phyloP scores from a whole-genome alignment of 371 early-diverging fungal genomes.

The Nematocida minor region DNA sequence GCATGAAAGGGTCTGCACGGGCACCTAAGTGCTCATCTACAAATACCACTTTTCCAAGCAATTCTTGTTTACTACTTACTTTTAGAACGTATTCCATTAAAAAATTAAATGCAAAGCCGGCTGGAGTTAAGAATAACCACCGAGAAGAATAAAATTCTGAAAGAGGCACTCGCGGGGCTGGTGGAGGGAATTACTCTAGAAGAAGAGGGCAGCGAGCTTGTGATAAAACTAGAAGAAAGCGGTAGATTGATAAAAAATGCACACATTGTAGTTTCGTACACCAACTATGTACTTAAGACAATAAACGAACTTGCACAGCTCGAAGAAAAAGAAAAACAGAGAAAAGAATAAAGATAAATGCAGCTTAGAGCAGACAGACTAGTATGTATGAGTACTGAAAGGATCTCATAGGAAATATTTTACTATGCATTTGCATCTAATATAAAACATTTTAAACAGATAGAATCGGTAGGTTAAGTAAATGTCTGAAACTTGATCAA shows the following conservation, averaged over 20 bases:
- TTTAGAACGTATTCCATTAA: conserved; percentile 37
- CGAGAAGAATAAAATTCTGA: background rate
- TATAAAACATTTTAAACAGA: no score
- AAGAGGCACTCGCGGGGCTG: background rate
- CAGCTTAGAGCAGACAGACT: no score
- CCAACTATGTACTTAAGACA: conserved; percentile 30
- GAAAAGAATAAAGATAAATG: no score
- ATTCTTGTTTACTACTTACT: background rate
- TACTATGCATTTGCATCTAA: no score
- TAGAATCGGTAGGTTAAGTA: no score
- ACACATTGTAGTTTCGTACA: conserved; percentile 8
- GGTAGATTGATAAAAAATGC: conserved; percentile 20
- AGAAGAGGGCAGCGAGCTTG: background rate
- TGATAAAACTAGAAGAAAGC: background rate
- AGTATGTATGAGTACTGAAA: no score
- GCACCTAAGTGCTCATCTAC: conserved; percentile 24
- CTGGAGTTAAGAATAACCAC: conserved; percentile 6
- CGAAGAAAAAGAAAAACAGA: no score
- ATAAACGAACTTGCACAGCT: conserved; percentile 13
- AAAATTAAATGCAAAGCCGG: conserved; percentile 31
- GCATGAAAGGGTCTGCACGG: background rate
- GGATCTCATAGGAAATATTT: no score
- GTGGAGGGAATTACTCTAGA: background rate
- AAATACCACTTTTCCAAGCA: conserved; percentile 1
- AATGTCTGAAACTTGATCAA: no score